phyloP scores from a whole-genome alignment of 345 rosid species.

The Cardamine resedifolia region DNA sequence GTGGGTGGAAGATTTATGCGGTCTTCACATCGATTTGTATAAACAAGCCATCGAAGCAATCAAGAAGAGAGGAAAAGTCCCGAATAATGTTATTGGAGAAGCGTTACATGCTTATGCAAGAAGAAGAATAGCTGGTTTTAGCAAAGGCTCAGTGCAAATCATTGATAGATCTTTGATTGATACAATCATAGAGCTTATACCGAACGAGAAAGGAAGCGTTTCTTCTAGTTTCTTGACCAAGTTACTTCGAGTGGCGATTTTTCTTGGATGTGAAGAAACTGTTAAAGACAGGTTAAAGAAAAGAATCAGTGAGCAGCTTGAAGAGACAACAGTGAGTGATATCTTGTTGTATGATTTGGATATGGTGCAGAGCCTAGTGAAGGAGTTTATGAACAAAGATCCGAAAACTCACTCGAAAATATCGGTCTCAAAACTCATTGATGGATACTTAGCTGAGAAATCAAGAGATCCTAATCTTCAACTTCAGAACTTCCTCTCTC shows the following conservation, averaged over 20 bases:
- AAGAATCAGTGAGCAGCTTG: constrained; percentile 55
- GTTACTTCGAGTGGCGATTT: constrained; percentile 48
- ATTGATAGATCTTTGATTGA: constrained; percentile 49
- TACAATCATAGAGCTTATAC: constrained; percentile 55
- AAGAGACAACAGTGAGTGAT: constrained; percentile 49
- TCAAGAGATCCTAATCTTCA: constrained; percentile 52
- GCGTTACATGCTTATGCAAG: constrained; percentile 46
- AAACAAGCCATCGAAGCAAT: constrained; percentile 45
- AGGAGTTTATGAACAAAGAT: constrained; percentile 42
- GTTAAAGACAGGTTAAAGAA: constrained; percentile 49
- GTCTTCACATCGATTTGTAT: constrained; percentile 47
- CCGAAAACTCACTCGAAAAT: constrained; percentile 33
- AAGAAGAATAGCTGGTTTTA: constrained; percentile 59
- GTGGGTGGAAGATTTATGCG: constrained; percentile 64
- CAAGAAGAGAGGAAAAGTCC: constrained; percentile 36
- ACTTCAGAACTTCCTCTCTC: constrained; percentile 42
- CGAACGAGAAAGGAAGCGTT: constrained; percentile 51
- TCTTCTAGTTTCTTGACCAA: constrained; percentile 59
- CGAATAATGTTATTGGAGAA: constrained; percentile 44
- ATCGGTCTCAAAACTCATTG: constrained; percentile 54
- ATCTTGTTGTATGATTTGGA: constrained; percentile 58
- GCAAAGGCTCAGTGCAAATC: constrained; percentile 49
- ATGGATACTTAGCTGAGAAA: constrained; percentile 69
- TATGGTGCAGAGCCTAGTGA: constrained; percentile 54
- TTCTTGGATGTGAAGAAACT: constrained; percentile 50